Percentiles rank a stretch among this genome's conserved stretches.
Conservation (phyloP, 345 rosid genomes). For the Jatropha curcas region DNA sequence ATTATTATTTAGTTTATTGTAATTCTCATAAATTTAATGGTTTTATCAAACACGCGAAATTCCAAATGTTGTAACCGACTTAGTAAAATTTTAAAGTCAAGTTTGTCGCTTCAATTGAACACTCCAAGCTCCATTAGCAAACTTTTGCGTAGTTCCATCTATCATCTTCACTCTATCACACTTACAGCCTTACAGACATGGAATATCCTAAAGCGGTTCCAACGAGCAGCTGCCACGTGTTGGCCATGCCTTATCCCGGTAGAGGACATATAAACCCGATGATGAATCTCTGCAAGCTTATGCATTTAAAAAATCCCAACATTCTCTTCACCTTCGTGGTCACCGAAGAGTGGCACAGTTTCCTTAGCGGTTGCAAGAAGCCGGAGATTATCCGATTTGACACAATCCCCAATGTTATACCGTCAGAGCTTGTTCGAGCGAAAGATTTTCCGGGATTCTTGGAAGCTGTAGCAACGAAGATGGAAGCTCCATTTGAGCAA, state of each 20-base stretch:
- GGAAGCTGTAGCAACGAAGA: slow-evolving; percentile 17
- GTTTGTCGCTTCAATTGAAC: too few species aligned
- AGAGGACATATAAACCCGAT: slow-evolving; percentile 27
- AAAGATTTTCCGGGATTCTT: slow-evolving; percentile 16
- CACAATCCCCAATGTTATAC: slow-evolving; percentile 29
- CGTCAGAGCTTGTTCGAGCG: slow-evolving; percentile 27
- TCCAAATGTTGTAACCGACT: too few species aligned
- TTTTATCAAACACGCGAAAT: too few species aligned
- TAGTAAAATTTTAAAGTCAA: too few species aligned
- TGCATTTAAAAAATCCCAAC: background rate
- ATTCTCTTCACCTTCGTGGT: slow-evolving; percentile 8
- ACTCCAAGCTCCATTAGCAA: too few species aligned
- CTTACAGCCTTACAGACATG: background rate
- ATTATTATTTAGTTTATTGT: too few species aligned
- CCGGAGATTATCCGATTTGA: slow-evolving; percentile 11
- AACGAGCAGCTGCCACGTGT: background rate
- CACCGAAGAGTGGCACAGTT: slow-evolving; percentile 15
- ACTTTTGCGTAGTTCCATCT: too few species aligned
- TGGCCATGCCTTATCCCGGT: slow-evolving; percentile 22
- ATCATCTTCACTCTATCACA: too few species aligned
- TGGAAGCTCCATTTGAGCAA: slow-evolving; percentile 24
- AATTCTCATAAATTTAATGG: too few species aligned
- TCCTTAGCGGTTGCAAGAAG: background rate
- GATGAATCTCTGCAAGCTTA: slow-evolving; percentile 19
- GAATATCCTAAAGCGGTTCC: background rate